phyloP scores from a whole-genome alignment of 208 protist genomes.

The Phytomonas serpens region DNA sequence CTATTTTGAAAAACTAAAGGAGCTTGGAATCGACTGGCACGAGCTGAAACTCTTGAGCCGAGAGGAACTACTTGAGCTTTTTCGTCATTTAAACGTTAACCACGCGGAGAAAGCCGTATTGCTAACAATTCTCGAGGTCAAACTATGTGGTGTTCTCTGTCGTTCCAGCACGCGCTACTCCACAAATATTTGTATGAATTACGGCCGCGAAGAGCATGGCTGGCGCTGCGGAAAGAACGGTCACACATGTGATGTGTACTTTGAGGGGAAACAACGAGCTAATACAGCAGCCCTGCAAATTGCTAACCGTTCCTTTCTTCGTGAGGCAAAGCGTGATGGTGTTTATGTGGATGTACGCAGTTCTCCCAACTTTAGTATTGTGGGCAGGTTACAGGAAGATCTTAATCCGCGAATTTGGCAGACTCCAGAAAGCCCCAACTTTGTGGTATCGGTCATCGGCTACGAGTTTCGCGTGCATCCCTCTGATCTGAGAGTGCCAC shows the following conservation, averaged over 20 bases:
- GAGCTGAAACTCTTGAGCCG: conserved; percentile 68
- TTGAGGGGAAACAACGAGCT: conserved; percentile 75
- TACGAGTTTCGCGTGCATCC: conserved; percentile 88
- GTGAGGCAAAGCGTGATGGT: conserved; percentile 39
- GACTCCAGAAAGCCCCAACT: conserved; percentile 53
- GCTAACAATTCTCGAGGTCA: conserved; percentile 46
- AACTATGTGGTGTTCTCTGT: conserved; percentile 82
- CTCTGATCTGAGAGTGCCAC: conserved; percentile 57
- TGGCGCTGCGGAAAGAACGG: conserved; percentile 80
- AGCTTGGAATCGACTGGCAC: conserved; percentile 77
- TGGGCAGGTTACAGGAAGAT: conserved; percentile 31
- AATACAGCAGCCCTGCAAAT: conserved; percentile 57
- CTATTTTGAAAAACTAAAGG: conserved; percentile 38
- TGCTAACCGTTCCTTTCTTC: conserved; percentile 42
- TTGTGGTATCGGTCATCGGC: conserved; percentile 66
- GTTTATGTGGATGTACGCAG: conserved; percentile 62
- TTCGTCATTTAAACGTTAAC: conserved; percentile 36
- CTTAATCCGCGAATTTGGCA: conserved; percentile 75
- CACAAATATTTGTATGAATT: conserved; percentile 61
- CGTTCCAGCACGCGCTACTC: conserved; percentile 50
- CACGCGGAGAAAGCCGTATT: conserved; percentile 52
- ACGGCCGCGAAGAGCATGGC: conserved; percentile 53
- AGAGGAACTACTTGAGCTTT: conserved; percentile 50
- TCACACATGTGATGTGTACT: conserved; percentile 85
- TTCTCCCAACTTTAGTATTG: conserved; percentile 70